phyloP scores from a whole-genome alignment of 2,329 filamentous ascomycete genomes.

The Alternaria viburni region DNA sequence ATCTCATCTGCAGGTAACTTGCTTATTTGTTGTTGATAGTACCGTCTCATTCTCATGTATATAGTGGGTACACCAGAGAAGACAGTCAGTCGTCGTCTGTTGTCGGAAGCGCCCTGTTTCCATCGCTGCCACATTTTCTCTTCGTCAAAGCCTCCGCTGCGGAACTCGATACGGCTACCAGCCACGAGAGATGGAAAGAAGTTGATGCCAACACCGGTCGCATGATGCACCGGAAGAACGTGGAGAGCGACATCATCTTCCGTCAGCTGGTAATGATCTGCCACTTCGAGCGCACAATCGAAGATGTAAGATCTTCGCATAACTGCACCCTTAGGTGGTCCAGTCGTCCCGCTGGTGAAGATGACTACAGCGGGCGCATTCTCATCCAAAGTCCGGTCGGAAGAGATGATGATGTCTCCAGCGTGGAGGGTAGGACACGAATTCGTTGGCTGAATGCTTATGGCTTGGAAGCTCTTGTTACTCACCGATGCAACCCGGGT shows the following conservation, averaged over 20 bases:
- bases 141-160: constrained; percentile 45
- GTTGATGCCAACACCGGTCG: constrained; percentile 45
- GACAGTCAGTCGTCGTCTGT: constrained; percentile 35
- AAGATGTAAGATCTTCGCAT: constrained; percentile 53
- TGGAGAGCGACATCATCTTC: constrained; percentile 44
- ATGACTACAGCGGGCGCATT: constrained; percentile 53
- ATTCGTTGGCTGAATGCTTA: constrained; percentile 47
- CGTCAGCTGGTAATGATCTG: constrained; percentile 42
- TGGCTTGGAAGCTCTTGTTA: constrained; percentile 43
- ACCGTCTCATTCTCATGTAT: constrained; percentile 44
- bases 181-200: constrained; percentile 45
- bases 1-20: constrained; percentile 37
- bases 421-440: constrained; percentile 38
- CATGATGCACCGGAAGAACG: constrained; percentile 46
- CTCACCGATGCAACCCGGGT: constrained; percentile 32
- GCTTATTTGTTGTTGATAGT: constrained; percentile 45
- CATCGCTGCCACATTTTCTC: constrained; percentile 45
- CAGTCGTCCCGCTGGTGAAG: constrained; percentile 57
- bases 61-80: constrained; percentile 48
- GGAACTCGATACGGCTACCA: constrained; percentile 45
- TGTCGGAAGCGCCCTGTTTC: constrained; percentile 35
- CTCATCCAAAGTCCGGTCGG: constrained; percentile 49
- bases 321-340: constrained; percentile 54
- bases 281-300: constrained; percentile 40
- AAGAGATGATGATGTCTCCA: constrained; percentile 49